Base-by-base conservation (phyloP, 2,329 filamentous ascomycete species). In the Trichoderma sp. region DNA sequence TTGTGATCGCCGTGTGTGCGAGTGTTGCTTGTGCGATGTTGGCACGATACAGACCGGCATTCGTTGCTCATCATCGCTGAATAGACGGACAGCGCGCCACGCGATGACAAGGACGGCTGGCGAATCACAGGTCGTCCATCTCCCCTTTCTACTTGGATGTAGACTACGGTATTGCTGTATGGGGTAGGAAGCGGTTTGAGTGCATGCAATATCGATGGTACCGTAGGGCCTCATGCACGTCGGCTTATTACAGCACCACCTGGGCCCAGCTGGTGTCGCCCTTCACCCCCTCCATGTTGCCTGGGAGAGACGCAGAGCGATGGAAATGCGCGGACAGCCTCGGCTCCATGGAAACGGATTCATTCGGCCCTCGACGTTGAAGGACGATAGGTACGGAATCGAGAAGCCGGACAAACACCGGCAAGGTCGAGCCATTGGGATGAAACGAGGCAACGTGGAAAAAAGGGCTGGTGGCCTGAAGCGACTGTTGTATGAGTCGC, bases 191-290 rank as follows among this genome's bases (percentile, higher is more conserved):
- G 58, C 24, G 21, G 17, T 26, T 26, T 39, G 34, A 10, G 24
- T 52, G 48, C 58, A 52, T 34, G 10, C 34, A 21, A 52, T 41
- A 52, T 43, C 39, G 39, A 50, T 21, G 39, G 34, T 4, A 39
- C 12, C 12, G 34, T 52, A 61, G 48, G 58, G 58, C 19, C 34
- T 61, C 47, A 52, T 61, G 58, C 58, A 52, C 39, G 39, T 24
- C 47, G 58, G 58, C 58, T 28, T 52, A 52, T 61, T 61, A 52
- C 58, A 51, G 47, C 58, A 30, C 58, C 34, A 61, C n/a, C n/a
- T n/a, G n/a, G 28, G 30, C 24, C 34, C 17, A 44, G 39, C 17
- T 12, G 3, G 43, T 21, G 24, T 26, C 15, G 19, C 26, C 43
- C 26, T 24, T 9, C 14, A 7, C 24, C 43, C 47, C 48, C 54